phyloP scores from a whole-genome alignment of 345 rosid species.

The Eucalyptus virginea region DNA sequence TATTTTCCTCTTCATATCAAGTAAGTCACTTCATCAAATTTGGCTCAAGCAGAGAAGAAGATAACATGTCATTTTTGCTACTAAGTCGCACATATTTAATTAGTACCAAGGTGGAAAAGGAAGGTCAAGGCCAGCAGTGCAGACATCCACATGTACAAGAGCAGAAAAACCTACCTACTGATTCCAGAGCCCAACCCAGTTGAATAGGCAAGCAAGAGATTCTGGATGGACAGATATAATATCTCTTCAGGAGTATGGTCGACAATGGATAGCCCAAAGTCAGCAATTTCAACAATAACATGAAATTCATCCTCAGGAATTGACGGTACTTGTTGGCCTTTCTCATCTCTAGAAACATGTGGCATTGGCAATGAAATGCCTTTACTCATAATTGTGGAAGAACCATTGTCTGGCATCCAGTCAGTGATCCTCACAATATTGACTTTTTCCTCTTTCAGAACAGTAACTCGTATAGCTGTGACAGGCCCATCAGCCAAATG shows the following conservation, averaged over 20 bases:
- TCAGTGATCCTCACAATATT: constrained; percentile 75
- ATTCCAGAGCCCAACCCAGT: constrained; percentile 88
- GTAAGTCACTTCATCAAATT: background rate
- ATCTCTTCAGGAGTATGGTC: constrained; percentile 98
- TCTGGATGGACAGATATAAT: constrained; percentile 76
- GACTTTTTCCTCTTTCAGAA: constrained; percentile 71
- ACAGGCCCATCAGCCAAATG: constrained; percentile 36
- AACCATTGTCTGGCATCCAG: constrained; percentile 91
- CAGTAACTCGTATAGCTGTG: constrained; percentile 72
- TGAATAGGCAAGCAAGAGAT: constrained; percentile 76
- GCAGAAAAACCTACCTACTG: constrained; percentile 41
- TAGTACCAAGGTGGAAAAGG: background rate
- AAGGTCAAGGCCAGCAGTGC: background rate
- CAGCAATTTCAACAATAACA: constrained; percentile 77
- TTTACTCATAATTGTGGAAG: constrained; percentile 21
- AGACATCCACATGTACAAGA: background rate
- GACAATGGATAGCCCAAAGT: constrained; percentile 82
- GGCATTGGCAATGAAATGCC: constrained; percentile 24
- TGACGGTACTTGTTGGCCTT: constrained; percentile 25
- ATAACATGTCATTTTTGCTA: background rate
- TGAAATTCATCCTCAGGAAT: constrained; percentile 68
- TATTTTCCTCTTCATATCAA: background rate
- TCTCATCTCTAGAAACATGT: constrained; percentile 27
- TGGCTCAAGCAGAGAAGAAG: background rate
- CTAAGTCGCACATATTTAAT: background rate